Percentiles rank a stretch among this genome's conserved stretches.
These are phyloP conservation scores for Alloteropsis semialata DNA, from an alignment of 176 grass and related monocot genomes.

Conservation along the genomic window DNA sequence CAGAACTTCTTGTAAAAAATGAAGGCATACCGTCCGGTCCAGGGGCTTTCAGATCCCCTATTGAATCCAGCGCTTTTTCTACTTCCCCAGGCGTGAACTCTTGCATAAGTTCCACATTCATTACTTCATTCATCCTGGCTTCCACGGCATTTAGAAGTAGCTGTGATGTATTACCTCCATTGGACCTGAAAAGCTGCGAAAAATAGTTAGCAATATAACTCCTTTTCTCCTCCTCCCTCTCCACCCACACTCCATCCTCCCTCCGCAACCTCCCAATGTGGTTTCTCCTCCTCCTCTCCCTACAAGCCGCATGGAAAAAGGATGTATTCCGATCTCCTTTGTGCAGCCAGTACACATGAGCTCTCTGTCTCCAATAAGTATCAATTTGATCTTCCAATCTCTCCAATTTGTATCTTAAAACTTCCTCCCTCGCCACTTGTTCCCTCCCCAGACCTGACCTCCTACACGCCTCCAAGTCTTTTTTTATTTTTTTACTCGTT, in stretches of 20 bases:
- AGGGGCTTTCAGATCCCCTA: not conserved
- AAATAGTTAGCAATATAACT: not conserved
- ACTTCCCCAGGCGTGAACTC: not conserved
- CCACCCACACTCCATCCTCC: not conserved
- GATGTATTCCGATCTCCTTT: not conserved
- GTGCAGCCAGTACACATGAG: not conserved
- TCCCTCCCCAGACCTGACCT: too few relatives aligned
- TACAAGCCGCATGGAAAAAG: not conserved
- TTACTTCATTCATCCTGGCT: too few relatives aligned
- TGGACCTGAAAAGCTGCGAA: not conserved
- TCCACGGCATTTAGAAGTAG: not conserved
- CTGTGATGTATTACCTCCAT: fast-evolving
- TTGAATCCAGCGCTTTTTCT: not conserved
- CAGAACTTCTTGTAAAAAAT: not conserved
- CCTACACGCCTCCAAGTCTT: too few relatives aligned
- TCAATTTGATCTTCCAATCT: too few relatives aligned
- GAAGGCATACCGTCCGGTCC: not conserved
- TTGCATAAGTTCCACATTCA: too few relatives aligned
- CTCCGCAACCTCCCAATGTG: not conserved
- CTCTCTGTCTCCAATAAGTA: too few relatives aligned
- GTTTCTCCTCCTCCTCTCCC: not conserved
- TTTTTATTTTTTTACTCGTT: too few relatives aligned
- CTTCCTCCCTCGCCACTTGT: too few relatives aligned
- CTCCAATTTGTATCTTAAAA: too few relatives aligned
- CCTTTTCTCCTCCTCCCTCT: not conserved